phyloP scores from a whole-genome alignment of 2,329 filamentous ascomycete genomes.

The Lojkania enalia region DNA sequence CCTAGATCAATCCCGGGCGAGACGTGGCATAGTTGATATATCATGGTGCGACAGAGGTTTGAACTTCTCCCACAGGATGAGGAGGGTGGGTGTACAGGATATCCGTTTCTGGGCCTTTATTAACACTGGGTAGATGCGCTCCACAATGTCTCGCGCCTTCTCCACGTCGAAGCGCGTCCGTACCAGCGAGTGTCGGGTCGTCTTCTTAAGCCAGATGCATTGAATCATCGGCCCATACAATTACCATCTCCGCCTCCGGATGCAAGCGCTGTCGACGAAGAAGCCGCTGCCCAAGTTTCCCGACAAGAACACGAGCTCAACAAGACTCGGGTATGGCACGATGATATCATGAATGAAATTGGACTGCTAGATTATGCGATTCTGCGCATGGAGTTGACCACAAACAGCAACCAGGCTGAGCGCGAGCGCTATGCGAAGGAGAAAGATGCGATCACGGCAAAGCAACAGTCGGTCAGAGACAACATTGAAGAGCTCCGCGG shows the following conservation, averaged over 20 bases:
- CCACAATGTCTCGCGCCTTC: conserved; percentile 76
- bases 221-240: conserved; percentile 56
- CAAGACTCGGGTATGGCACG: conserved; percentile 70
- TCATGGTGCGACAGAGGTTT: conserved; percentile 53
- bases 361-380: conserved; percentile 85
- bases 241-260: conserved; percentile 71
- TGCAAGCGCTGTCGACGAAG: conserved; percentile 49
- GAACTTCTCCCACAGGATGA: conserved; percentile 73
- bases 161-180: conserved; percentile 88
- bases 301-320: conserved; percentile 56
- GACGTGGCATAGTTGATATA: no score
- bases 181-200: conserved; percentile 88
- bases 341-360: conserved; percentile 86
- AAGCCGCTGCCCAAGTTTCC: conserved; percentile 48
- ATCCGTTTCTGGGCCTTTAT: conserved; percentile 6
- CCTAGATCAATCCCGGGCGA: no score
- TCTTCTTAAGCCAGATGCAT: conserved; percentile 61
- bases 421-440: conserved; percentile 81
- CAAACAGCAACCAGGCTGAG: conserved; percentile 80
- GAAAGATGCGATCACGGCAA: conserved; percentile 75
- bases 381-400: conserved; percentile 83
- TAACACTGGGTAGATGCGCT: conserved; percentile 64
- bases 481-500: conserved; percentile 72
- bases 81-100: conserved; percentile 52
- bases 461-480: conserved; percentile 75